Percentiles rank a stretch among this genome's conserved stretches.
phyloP scores from a whole-genome alignment of 352 stramenopile species.

The Globisporangium lucens region DNA sequence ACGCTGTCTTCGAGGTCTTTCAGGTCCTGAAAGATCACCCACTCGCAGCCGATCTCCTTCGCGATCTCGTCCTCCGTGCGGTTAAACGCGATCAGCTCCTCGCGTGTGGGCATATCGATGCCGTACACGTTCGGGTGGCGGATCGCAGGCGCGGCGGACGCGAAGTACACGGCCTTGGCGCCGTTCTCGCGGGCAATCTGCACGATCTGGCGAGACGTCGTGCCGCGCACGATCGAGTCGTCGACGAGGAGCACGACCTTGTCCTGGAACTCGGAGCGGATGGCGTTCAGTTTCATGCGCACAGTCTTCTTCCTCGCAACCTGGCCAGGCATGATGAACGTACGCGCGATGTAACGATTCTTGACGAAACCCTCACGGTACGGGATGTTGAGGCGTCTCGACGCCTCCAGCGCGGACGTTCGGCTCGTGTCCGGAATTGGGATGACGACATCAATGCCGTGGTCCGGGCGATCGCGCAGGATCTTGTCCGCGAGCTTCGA shows the following conservation, averaged over 20 bases:
- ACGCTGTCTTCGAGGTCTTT: constrained; percentile 91
- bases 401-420: constrained; percentile 93
- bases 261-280: constrained; percentile 89
- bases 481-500: constrained; percentile 97
- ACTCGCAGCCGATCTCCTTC: constrained; percentile 93
- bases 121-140: constrained; percentile 99
- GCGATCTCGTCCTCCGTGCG: constrained; percentile 94
- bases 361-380: constrained; percentile 99
- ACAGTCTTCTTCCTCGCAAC: constrained; percentile 95
- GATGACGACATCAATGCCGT: constrained; percentile 98
- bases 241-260: constrained; percentile 98
- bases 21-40: constrained; percentile 93
- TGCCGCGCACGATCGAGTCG: constrained; percentile 99
- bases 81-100: constrained; percentile 97
- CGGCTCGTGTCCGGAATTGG: constrained; percentile 98
- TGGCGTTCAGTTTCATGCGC: constrained; percentile 98
- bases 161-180: constrained; percentile 95
- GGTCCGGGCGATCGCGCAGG: constrained; percentile 85
- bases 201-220: constrained; percentile 97
- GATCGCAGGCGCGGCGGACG: constrained; percentile 95
- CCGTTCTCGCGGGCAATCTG: constrained; percentile 98
- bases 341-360: constrained; percentile 99
- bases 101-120: constrained; percentile 98
- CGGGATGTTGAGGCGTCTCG: constrained; percentile 81
- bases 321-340: constrained; percentile 99